Evolutionary conservation across 75 land plant genomes (phyloP), one percentile per base, ranked within the genome.

Genomic region (Cupressus sempervirens): DNA sequence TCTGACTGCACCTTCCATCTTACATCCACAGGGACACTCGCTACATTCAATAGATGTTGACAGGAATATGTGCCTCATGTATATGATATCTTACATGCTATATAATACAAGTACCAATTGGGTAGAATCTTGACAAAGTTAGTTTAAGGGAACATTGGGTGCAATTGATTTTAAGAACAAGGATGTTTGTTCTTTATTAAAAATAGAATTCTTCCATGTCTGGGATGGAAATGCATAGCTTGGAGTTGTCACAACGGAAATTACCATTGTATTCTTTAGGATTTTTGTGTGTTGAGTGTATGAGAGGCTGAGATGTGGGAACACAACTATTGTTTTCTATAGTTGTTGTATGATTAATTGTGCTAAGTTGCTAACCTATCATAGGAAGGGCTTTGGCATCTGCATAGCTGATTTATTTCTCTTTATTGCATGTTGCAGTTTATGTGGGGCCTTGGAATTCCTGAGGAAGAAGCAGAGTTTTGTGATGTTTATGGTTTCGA

Each of bases 401-500:
- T 40, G n/a, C 29, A 4, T 43, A 79, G 23, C 50, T 79, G 14
- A 40, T 43, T 79, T 79, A 79, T 11, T 72, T 7, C 45, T 45
- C 35, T 23, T 38, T 81, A 45, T 41, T 87, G 35, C 20, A 30
- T 3, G 3, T 32, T 43, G 74, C 93, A 98, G 99, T 98, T 93
- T 86, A 86, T 94, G 20, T 98, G 96, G 90, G 93, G 97, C 12
- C 93, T 98, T 46, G 99, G 99, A n/a, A 86, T 98, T 62, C 90
- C 92, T 16, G 89, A 80, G 43, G 91, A 88, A 38, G 94, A 93
- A 80, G 97, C 91, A 30, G 98, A 92, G 80, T 96, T 94, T 86
- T 77, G 79, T 72, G 99, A 98, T 92, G 98, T 98, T 62, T 98
- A 93, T 83, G 99, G 99, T 6, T 88, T 96, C 86, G 99, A 98